Conservation (phyloP, 495 filamentous ascomycete genomes). For the Cercophora sp. region DNA sequence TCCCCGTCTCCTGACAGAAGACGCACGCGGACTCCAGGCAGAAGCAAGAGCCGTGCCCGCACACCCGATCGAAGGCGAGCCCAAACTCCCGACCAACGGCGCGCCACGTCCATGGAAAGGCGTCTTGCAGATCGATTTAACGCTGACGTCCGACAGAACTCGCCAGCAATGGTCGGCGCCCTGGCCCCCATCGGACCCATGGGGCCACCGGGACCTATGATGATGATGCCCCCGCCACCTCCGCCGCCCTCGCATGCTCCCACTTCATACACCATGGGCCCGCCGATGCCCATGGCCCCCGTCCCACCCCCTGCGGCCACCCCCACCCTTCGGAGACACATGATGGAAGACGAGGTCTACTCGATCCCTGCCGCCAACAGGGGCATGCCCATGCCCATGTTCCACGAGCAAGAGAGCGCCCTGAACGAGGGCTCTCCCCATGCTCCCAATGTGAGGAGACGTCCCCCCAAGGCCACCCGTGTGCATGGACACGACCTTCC, state of each 20-base stretch:
- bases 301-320: slow-evolving; percentile 23
- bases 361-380: slow-evolving; percentile 13
- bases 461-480: slow-evolving; percentile 23
- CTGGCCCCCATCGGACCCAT: slow-evolving; percentile 16
- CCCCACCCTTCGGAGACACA: slow-evolving; percentile 34
- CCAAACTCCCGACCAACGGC: slow-evolving; percentile 18
- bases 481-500: slow-evolving; percentile 28
- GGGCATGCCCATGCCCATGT: slow-evolving; percentile 10
- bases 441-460: slow-evolving; percentile 24
- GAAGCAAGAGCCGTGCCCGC: slow-evolving; percentile 20
- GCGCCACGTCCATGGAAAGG: slow-evolving; percentile 38
- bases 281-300: slow-evolving; percentile 28
- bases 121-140: slow-evolving; percentile 45
- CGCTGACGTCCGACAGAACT: slow-evolving; percentile 27
- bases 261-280: slow-evolving; percentile 19
- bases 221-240: slow-evolving; percentile 19
- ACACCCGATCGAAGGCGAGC: slow-evolving; percentile 22
- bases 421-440: slow-evolving; percentile 19
- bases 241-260: slow-evolving; percentile 24
- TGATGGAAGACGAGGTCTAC: slow-evolving; percentile 42
- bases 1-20: slow-evolving; percentile 16
- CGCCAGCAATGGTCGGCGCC: slow-evolving; percentile 12
- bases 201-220: slow-evolving; percentile 20
- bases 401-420: slow-evolving; percentile 5
- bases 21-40: slow-evolving; percentile 19